Evolutionary conservation across 2,329 filamentous ascomycete species (phyloP).

Genomic region (Phaeosphaeriaceae sp.): DNA sequence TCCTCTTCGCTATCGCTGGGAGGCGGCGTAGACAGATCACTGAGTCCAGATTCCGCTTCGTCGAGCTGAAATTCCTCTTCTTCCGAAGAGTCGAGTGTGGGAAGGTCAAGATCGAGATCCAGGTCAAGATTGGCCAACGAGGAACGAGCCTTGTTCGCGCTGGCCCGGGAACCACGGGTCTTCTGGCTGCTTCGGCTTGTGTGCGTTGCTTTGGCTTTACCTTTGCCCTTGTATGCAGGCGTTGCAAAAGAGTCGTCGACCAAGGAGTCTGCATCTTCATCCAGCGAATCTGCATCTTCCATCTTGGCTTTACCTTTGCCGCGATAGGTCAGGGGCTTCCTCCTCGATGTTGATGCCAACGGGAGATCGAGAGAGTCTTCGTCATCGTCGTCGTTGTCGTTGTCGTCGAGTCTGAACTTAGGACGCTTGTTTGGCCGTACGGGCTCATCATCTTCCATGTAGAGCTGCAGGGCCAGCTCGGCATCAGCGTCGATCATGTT

Average conservation of each 20-base stretch:
- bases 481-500: constrained; percentile 55
- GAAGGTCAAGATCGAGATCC: constrained; percentile 23
- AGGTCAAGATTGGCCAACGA: background rate
- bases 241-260: constrained; percentile 8
- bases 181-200: constrained; percentile 28
- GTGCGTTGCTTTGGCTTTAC: constrained; percentile 32
- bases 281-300: constrained; percentile 2
- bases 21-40: constrained; percentile 23
- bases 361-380: constrained; percentile 32
- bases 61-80: constrained; percentile 38
- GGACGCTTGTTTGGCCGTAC: constrained; percentile 47
- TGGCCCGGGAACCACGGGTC: constrained; percentile 7
- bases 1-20: constrained; percentile 38
- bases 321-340: constrained; percentile 13
- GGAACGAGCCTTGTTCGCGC: background rate
- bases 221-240: constrained; percentile 30
- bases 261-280: constrained; percentile 13
- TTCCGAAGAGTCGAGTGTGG: constrained; percentile 30
- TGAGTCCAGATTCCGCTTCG: constrained; percentile 26
- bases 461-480: constrained; percentile 63
- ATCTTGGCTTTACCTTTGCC: constrained; percentile 23
- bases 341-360: constrained; percentile 12
- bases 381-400: constrained; percentile 47
- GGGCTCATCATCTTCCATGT: constrained; percentile 61
- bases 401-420: constrained; percentile 34